phyloP scores from a whole-genome alignment of 306 rosid genomes.

The Inga leiocalycina region DNA sequence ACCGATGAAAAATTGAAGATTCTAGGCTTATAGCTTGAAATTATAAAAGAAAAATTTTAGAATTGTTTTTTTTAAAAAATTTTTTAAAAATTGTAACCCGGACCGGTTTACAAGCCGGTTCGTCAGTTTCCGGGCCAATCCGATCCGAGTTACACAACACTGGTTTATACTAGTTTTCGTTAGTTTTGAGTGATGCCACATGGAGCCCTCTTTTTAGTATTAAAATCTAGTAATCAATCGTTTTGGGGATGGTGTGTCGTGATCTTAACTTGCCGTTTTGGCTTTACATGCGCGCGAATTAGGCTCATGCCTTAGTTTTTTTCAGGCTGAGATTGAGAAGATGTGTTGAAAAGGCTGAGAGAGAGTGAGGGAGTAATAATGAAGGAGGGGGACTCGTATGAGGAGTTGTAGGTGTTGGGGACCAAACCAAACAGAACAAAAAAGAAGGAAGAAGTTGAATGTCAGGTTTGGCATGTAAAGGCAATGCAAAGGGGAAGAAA shows the following conservation, averaged over 20 bases:
- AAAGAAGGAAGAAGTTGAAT: background rate
- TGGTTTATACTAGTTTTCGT: background rate
- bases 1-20: too few relatives aligned
- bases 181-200: background rate
- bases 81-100: too few relatives aligned
- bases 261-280: background rate
- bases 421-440: background rate
- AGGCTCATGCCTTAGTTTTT: background rate
- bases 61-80: too few relatives aligned
- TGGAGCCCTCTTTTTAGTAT: background rate
- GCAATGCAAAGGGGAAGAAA: slow-evolving; percentile 22
- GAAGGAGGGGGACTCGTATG: slow-evolving; percentile 19
- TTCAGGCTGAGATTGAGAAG: background rate
- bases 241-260: background rate
- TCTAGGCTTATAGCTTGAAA: too few relatives aligned
- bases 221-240: background rate
- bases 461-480: slow-evolving; percentile 23
- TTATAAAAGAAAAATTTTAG: too few relatives aligned
- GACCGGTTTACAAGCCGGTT: too few relatives aligned
- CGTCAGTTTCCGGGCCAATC: too few relatives aligned
- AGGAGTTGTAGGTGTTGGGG: background rate
- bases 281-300: background rate
- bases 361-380: slow-evolving; percentile 31
- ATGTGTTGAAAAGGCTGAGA: slow-evolving; percentile 8
- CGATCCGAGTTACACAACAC: too few relatives aligned